Evolutionary conservation across 306 rosid species (phyloP).

Genomic region (Potentilla sterilis): DNA sequence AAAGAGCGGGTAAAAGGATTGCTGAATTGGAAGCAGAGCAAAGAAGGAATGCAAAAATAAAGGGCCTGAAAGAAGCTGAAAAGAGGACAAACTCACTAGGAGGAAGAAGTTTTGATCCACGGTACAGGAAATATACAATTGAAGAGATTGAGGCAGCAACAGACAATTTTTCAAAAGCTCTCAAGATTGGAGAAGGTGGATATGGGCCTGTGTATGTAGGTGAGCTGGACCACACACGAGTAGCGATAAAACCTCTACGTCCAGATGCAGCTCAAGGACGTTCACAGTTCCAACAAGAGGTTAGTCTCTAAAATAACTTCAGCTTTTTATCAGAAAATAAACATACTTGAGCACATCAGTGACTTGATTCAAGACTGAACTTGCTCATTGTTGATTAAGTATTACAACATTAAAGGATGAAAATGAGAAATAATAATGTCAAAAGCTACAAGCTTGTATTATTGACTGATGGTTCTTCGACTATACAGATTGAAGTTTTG

Average conservation of each 20-base stretch:
- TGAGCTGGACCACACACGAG: slow-evolving; percentile 68
- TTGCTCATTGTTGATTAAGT: neutral
- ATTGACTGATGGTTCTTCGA: neutral
- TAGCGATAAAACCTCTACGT: slow-evolving; percentile 72
- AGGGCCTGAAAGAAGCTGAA: slow-evolving; percentile 37
- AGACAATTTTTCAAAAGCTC: slow-evolving; percentile 33
- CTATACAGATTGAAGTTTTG: slow-evolving; percentile 63
- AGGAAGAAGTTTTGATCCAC: slow-evolving; percentile 14
- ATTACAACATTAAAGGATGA: neutral
- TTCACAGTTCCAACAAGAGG: slow-evolving; percentile 80
- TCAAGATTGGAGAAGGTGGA: slow-evolving; percentile 81
- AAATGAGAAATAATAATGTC: neutral
- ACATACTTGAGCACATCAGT: neutral
- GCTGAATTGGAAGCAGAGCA: slow-evolving; percentile 62
- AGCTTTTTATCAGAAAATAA: neutral
- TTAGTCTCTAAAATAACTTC: neutral
- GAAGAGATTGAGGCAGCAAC: slow-evolving; percentile 72
- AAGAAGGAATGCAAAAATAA: slow-evolving; percentile 46
- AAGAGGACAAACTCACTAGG: slow-evolving; percentile 24
- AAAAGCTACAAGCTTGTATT: neutral
- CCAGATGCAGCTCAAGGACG: slow-evolving; percentile 81
- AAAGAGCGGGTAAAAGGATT: slow-evolving; percentile 28
- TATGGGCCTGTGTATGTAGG: slow-evolving; percentile 69
- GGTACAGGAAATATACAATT: slow-evolving; percentile 60
- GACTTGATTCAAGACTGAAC: neutral